A percentile compares a stretch with the other conserved stretches of the same genome.
Evolutionary conservation across 768 basidiomycete genomes (phyloP).

Genomic region (Boletus subcaerulescens): DNA sequence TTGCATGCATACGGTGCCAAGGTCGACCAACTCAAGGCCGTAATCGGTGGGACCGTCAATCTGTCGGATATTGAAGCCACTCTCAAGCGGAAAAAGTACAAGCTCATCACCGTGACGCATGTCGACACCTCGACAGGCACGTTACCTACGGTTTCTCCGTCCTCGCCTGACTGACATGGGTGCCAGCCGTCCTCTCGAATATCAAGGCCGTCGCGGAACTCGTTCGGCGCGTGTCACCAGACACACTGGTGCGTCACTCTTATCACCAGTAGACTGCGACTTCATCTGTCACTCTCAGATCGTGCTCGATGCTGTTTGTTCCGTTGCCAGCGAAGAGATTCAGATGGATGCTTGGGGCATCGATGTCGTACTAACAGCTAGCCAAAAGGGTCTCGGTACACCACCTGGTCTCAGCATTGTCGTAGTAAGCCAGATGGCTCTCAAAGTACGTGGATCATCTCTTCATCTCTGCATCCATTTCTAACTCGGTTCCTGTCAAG

Average conservation of each 20-base stretch:
- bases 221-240: slow-evolving; percentile 75
- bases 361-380: slow-evolving; percentile 83
- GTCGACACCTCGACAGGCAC: slow-evolving; percentile 86
- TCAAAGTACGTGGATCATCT: slow-evolving; percentile 44
- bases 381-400: slow-evolving; percentile 89
- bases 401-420: slow-evolving; percentile 93
- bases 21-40: slow-evolving; percentile 79
- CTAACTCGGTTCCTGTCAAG: background rate
- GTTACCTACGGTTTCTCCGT: background rate
- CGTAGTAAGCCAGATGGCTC: slow-evolving; percentile 74
- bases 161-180: background rate
- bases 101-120: slow-evolving; percentile 89
- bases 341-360: slow-evolving; percentile 91
- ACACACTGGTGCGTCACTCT: slow-evolving; percentile 61
- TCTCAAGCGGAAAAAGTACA: slow-evolving; percentile 78
- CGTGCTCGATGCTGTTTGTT: slow-evolving; percentile 91
- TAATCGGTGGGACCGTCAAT: slow-evolving; percentile 74
- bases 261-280: background rate
- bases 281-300: slow-evolving; percentile 42
- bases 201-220: slow-evolving; percentile 71
- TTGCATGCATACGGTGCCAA: slow-evolving; percentile 85
- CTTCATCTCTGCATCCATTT: background rate
- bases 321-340: slow-evolving; percentile 94
- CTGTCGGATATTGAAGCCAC: slow-evolving; percentile 60
- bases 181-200: slow-evolving; percentile 76